Base-by-base conservation (phyloP, 495 filamentous ascomycete species). In the Xylaria telfairii region DNA sequence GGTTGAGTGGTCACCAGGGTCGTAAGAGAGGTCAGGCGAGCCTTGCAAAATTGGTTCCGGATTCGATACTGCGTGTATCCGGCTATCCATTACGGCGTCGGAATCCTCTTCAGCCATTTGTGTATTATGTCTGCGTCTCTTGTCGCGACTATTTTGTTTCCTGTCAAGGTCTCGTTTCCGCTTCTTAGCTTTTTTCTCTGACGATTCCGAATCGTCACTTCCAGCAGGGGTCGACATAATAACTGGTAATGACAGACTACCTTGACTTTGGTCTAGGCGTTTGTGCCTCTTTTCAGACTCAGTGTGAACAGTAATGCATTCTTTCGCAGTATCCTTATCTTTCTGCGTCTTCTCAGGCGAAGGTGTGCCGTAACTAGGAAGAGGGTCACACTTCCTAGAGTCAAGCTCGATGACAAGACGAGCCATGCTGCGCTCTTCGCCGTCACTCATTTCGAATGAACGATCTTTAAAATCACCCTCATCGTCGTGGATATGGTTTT, bases 381-480 rank as follows among this genome's bases (percentile, higher is more conserved):
- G 47, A 62, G 42, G 71, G 19, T 76, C 71, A 44, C 74, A 71
- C 42, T 79, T 79, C 4, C 72, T 76, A 13, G 80, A 75, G 56
- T 86, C 85, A 15, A 84, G 66, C 54, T 85, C 83, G 46, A 82
- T 81, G 5, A 84, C 81, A 9, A 87, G 70, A 65, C 82, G 75
- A 26, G 84, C 65, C 5, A 86, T 75, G 53, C 82, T 84, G 15
- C 71, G 75, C n/a, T 87, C 83, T 65, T 85, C 85, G 12, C 73
- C 75, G 28, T 87, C 82, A 61, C 78, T 83, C 37, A 83, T 64
- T 24, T 78, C 79, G 37, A 83, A 82, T 17, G 84, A 86, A 1
- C 70, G 59, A 13, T 78, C 72, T 53, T 75, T 76, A 4, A 67
- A 42, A 34, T 65, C 65, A 46, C 54, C 4, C n/a, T 41, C 30